Conservation (phyloP, 768 basidiomycete species). For the Suillus subluteus region DNA sequence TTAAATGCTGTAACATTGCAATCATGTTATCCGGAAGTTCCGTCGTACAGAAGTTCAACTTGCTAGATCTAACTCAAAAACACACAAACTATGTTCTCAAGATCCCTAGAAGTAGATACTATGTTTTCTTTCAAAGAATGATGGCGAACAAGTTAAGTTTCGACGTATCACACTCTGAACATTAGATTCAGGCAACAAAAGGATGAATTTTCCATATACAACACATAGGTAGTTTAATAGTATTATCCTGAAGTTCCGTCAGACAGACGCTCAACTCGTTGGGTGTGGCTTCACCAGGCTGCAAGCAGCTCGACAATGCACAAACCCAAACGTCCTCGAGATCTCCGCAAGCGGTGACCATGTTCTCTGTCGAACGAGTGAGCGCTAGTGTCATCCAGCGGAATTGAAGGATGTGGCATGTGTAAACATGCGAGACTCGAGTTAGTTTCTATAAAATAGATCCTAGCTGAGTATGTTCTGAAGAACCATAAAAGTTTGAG, state of each 20-base stretch:
- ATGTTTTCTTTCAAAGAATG: no score
- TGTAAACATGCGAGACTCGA: slow-evolving; percentile 80
- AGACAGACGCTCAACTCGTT: slow-evolving; percentile 64
- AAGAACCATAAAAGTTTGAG: slow-evolving; percentile 34
- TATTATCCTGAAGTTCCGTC: slow-evolving; percentile 42
- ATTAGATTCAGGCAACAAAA: no score
- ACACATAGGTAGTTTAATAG: no score
- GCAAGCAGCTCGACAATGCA: slow-evolving; percentile 31
- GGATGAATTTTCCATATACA: no score
- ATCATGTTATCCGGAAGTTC: no score
- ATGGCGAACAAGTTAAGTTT: no score
- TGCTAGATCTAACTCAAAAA: no score
- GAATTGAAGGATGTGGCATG: slow-evolving; percentile 75
- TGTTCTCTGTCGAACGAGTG: slow-evolving; percentile 74
- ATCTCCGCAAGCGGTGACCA: slow-evolving; percentile 40
- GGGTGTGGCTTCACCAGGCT: slow-evolving; percentile 33
- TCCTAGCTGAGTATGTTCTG: slow-evolving; percentile 83
- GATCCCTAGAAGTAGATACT: no score
- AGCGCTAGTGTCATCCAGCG: slow-evolving; percentile 69
- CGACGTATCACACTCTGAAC: no score
- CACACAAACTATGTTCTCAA: no score
- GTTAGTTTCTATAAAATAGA: slow-evolving; percentile 82
- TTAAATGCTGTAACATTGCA: background rate
- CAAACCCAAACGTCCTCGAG: slow-evolving; percentile 70
- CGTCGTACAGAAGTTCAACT: no score